Evolutionary conservation across 148 eudicot species (phyloP), one percentile per base, ranked within the genome.

Genomic region (Tetragonia tetragonoides): DNA sequence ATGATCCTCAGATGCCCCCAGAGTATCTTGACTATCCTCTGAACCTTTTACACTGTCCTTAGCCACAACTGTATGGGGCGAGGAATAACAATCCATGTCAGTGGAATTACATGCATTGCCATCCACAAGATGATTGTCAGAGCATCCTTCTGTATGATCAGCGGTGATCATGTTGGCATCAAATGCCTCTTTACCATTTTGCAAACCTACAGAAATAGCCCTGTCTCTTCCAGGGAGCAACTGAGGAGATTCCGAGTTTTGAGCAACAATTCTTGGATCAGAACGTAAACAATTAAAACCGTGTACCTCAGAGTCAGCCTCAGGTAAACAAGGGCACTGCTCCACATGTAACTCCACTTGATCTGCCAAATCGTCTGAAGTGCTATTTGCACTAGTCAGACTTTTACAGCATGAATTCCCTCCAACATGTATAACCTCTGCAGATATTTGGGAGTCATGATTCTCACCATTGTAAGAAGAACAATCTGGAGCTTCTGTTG

Each of bases 181-280:
- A 63, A 54, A 61, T 49, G 74, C 83, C 56, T 72, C 80, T 5
- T 49, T 70, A 14, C 61, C 83, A 75, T 80, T 46, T 47, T 16
- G 38, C 17, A 44, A 28, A 28, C 34, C 34, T 28, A 28, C 34
- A 28, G 34, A 28, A 28, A 28, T 28, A 28, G 34, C 34, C 53
- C 57, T n/a, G 57, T 79, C 76, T 40, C 7, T 44, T 15, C 56
- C 75, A 61, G 17, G 75, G 16, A 70, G 51, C 47, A 62, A 78
- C 7, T 41, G 24, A 24, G 34, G 28, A 61, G 68, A 51, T 57
- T 3, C 62, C 6, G 7, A 38, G 42, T 23, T 60, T 57, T 72
- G 53, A 44, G 46, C 64, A 64, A 10, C 60, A 61, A 18, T 20
- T 62, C 5, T 20, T 41, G 70, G 47, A 46, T 40, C 28, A 57